A percentile compares a stretch with the other conserved stretches of the same genome.
Conservation (phyloP, 2,329 filamentous ascomycete species). For the Stylonectria norvegica region DNA sequence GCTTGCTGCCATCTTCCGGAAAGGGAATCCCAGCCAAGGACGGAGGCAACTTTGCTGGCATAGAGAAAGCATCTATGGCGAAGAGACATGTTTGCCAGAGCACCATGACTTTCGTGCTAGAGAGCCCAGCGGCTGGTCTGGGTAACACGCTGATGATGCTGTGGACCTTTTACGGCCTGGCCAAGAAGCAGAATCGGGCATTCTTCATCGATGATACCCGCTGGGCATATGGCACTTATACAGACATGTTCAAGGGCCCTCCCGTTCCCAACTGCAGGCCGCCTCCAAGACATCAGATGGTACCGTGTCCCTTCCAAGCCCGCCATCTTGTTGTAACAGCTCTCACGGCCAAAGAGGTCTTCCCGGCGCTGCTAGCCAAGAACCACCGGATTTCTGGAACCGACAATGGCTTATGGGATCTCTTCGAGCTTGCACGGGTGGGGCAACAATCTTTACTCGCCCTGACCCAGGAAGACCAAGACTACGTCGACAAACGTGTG, state of each 20-base stretch:
- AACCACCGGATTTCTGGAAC: constrained; percentile 26
- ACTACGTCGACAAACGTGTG: constrained; percentile 61
- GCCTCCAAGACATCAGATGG: constrained; percentile 69
- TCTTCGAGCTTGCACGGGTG: constrained; percentile 64
- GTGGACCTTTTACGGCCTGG: constrained; percentile 81
- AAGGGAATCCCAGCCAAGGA: constrained; percentile 38
- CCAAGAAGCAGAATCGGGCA: constrained; percentile 66
- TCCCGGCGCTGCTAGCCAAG: constrained; percentile 51
- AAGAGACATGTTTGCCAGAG: constrained; percentile 60
- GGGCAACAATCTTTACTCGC: constrained; percentile 74
- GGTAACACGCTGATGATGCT: constrained; percentile 73
- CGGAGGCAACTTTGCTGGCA: constrained; percentile 46
- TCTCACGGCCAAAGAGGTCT: constrained; percentile 61
- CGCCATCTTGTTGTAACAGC: constrained; percentile 71
- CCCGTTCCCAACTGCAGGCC: constrained; percentile 64
- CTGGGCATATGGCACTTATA: constrained; percentile 78
- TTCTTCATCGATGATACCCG: constrained; percentile 85
- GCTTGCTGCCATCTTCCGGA: constrained; percentile 51
- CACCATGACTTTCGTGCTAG: constrained; percentile 75
- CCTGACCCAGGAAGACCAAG: constrained; percentile 62
- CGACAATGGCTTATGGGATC: constrained; percentile 40
- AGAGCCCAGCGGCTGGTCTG: constrained; percentile 69
- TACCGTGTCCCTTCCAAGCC: constrained; percentile 75
- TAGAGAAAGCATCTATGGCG: constrained; percentile 41
- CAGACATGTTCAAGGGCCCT: constrained; percentile 66